Evolutionary conservation across 495 filamentous ascomycete genomes (phyloP).

Genomic region (Venustampulla echinocandica): DNA sequence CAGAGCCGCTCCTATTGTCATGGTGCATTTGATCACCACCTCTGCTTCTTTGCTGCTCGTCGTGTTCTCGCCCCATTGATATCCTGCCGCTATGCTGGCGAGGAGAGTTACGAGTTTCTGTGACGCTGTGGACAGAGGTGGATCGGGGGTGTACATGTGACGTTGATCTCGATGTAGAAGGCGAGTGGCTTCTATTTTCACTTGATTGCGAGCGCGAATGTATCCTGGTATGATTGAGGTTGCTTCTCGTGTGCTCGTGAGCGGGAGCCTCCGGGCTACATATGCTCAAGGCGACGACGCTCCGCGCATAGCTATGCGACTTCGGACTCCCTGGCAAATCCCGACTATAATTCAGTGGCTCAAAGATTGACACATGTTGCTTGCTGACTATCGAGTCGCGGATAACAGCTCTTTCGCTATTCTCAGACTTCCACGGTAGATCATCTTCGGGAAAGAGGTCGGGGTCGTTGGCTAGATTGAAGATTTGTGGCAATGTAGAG

Average conservation of each 20-base stretch:
- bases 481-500: slow-evolving; percentile 6
- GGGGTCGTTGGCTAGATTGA: neutral
- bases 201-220: neutral
- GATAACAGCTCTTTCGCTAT: slow-evolving; percentile 8
- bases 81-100: slow-evolving; percentile 1
- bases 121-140: neutral
- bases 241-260: neutral
- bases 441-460: slow-evolving; percentile 10
- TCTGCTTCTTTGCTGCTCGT: neutral
- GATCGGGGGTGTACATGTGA: neutral
- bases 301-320: neutral
- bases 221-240: neutral
- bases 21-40: slow-evolving; percentile 17
- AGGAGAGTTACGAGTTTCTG: slow-evolving; percentile 10
- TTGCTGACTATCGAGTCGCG: slow-evolving; percentile 14
- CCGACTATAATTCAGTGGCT: neutral
- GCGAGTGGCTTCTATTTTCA: slow-evolving; percentile 4
- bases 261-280: slow-evolving; percentile 6
- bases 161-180: neutral
- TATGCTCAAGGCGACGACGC: slow-evolving; percentile 14
- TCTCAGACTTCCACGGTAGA: slow-evolving; percentile 1
- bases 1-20: slow-evolving; percentile 13
- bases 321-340: neutral
- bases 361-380: slow-evolving; percentile 11
- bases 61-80: neutral